Conservation (phyloP, 805 yeast species). For the Pichia cabralensis region DNA sequence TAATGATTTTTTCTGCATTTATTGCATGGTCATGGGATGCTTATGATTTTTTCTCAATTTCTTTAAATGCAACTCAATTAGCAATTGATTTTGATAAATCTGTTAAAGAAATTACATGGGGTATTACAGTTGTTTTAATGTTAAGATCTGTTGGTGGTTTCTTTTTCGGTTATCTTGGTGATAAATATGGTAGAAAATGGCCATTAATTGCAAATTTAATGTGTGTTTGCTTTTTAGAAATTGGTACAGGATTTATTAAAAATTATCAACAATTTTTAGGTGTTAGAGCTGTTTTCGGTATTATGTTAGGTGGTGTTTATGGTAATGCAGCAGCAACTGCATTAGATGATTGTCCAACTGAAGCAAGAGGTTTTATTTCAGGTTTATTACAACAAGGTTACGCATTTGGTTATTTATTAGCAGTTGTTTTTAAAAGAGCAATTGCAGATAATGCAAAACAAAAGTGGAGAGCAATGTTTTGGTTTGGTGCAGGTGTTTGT, state of each 20-base stretch:
- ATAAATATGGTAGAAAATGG: slow-evolving; percentile 51
- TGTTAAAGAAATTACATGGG: slow-evolving; percentile 52
- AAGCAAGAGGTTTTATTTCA: slow-evolving; percentile 48
- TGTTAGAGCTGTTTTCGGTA: slow-evolving; percentile 54
- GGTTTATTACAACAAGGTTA: slow-evolving; percentile 78
- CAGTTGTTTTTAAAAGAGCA: slow-evolving; percentile 56
- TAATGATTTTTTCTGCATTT: slow-evolving; percentile 43
- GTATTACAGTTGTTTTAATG: slow-evolving; percentile 59
- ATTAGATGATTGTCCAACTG: slow-evolving; percentile 42
- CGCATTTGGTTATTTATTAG: slow-evolving; percentile 57
- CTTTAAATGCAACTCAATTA: slow-evolving; percentile 38
- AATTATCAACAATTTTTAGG: slow-evolving; percentile 50
- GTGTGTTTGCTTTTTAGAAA: slow-evolving; percentile 42
- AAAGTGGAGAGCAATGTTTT: slow-evolving; percentile 56
- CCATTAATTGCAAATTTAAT: slow-evolving; percentile 40
- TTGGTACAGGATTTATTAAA: slow-evolving; percentile 53
- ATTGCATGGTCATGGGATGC: slow-evolving; percentile 60
- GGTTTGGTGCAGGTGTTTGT: slow-evolving; percentile 59
- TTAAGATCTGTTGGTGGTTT: slow-evolving; percentile 58
- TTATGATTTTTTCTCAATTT: slow-evolving; percentile 50
- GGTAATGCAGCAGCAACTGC: slow-evolving; percentile 47
- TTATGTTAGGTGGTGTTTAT: slow-evolving; percentile 47
- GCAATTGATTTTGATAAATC: slow-evolving; percentile 35
- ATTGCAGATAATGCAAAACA: slow-evolving; percentile 42
- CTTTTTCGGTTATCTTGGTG: slow-evolving; percentile 50